Conservation (phyloP, 257 asterid genomes). For the Lavandula angustifolia region DNA sequence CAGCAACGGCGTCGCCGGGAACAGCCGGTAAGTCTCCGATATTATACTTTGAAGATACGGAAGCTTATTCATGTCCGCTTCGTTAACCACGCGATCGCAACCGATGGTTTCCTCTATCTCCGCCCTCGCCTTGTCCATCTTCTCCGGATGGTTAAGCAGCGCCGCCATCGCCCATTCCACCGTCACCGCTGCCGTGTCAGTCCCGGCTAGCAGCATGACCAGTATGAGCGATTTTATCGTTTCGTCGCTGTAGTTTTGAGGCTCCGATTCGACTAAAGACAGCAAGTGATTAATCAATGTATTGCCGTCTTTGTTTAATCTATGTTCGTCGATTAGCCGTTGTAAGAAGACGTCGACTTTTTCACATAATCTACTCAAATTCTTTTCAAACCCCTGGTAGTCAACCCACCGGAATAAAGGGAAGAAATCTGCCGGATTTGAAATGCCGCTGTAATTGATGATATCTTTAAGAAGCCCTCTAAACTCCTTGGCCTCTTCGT, state of each 20-base stretch:
- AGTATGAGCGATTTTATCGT: slow-evolving; percentile 43
- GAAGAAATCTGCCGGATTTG: slow-evolving; percentile 46
- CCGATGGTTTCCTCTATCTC: slow-evolving; percentile 57
- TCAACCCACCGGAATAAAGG: slow-evolving; percentile 49
- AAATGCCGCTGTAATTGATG: slow-evolving; percentile 34
- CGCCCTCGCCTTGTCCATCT: slow-evolving; percentile 50
- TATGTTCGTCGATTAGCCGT: slow-evolving; percentile 41
- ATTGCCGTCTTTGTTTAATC: slow-evolving; percentile 30
- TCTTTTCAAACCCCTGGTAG: slow-evolving; percentile 40
- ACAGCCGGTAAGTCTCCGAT: slow-evolving; percentile 50
- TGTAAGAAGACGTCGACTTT: slow-evolving; percentile 39
- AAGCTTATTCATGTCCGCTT: slow-evolving; percentile 51
- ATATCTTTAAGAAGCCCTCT: slow-evolving; percentile 5
- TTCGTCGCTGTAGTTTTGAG: slow-evolving; percentile 41
- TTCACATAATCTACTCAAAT: slow-evolving; percentile 23
- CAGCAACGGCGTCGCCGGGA: slow-evolving; percentile 54
- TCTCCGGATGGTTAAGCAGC: slow-evolving; percentile 57
- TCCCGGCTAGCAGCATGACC: slow-evolving; percentile 55
- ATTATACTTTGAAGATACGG: slow-evolving; percentile 52
- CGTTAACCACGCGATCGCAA: slow-evolving; percentile 41
- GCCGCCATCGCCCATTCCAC: slow-evolving; percentile 68
- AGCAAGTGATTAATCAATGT: slow-evolving; percentile 49
- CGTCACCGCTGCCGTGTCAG: slow-evolving; percentile 54
- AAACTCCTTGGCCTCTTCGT: slow-evolving; percentile 29
- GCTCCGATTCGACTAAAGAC: slow-evolving; percentile 42